Evolutionary conservation across 768 basidiomycete genomes (phyloP).

Genomic region (Leucocoprinus birnbaumii): DNA sequence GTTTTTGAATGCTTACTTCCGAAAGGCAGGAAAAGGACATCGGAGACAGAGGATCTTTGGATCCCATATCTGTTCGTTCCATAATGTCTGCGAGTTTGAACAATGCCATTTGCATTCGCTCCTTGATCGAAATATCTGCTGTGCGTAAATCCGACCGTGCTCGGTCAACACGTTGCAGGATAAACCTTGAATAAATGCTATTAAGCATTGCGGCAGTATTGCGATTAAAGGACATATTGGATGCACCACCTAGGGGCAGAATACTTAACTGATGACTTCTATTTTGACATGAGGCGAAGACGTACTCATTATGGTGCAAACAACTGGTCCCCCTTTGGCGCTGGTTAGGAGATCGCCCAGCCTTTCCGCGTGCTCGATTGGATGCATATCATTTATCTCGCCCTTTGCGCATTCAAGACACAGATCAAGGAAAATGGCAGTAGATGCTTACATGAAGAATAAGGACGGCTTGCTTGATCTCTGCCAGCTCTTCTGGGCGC

Average conservation of each 20-base stretch:
- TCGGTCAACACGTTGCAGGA: conserved; percentile 46
- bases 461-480: conserved; percentile 60
- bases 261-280: background rate
- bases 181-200: conserved; percentile 60
- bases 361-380: conserved; percentile 54
- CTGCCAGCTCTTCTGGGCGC: conserved; percentile 40
- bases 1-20: conserved; percentile 46
- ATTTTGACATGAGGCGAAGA: background rate
- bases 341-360: conserved; percentile 47
- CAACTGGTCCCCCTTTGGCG: conserved; percentile 43
- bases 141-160: conserved; percentile 44
- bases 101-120: conserved; percentile 57
- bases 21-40: conserved; percentile 69
- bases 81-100: conserved; percentile 49
- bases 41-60: conserved; percentile 54
- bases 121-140: conserved; percentile 29
- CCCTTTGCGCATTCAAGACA: conserved; percentile 38
- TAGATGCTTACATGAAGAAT: conserved; percentile 58
- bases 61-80: conserved; percentile 39
- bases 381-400: conserved; percentile 52
- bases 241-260: conserved; percentile 43
- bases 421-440: background rate
- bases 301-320: conserved; percentile 64
- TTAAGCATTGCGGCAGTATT: conserved; percentile 61
- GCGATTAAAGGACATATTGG: conserved; percentile 52